A percentile compares a stretch with the other conserved stretches of the same genome.
Conservation (phyloP, 192 early-diverging fungal genomes). For the Obelidium mucronatum region DNA sequence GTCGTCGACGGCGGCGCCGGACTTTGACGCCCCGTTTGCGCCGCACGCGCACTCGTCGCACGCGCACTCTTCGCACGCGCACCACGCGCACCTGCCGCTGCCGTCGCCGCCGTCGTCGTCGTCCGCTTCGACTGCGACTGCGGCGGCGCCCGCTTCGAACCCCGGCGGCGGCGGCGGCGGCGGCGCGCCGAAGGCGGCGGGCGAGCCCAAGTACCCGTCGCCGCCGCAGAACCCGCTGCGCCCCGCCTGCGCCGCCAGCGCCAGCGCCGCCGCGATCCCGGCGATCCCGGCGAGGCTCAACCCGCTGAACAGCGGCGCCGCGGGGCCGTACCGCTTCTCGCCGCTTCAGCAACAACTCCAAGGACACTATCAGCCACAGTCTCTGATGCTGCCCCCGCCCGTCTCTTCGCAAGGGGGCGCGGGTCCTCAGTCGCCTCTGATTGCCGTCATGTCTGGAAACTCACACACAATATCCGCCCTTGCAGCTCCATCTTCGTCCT, state of each 20-base stretch:
- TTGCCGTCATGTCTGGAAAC: not conserved
- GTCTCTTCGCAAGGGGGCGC: no score
- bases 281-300: not conserved
- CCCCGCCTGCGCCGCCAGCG: no score
- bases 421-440: no score
- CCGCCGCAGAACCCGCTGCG: no score
- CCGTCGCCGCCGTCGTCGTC: not conserved
- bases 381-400: not conserved
- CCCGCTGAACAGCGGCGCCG: not conserved
- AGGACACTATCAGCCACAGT: no score
- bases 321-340: not conserved
- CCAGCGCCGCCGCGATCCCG: no score
- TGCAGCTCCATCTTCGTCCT: no score
- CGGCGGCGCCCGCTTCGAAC: not conserved
- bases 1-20: not conserved
- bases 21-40: not conserved
- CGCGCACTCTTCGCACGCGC: not conserved
- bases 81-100: not conserved
- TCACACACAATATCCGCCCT: no score
- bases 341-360: not conserved
- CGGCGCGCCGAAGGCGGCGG: not conserved
- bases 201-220: conserved; percentile 6
- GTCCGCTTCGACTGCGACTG: not conserved
- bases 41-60: not conserved
- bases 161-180: not conserved